These are phyloP conservation scores for Suillus clintonianus DNA, from an alignment of 768 basidiomycete species.

Conservation along the genomic window DNA sequence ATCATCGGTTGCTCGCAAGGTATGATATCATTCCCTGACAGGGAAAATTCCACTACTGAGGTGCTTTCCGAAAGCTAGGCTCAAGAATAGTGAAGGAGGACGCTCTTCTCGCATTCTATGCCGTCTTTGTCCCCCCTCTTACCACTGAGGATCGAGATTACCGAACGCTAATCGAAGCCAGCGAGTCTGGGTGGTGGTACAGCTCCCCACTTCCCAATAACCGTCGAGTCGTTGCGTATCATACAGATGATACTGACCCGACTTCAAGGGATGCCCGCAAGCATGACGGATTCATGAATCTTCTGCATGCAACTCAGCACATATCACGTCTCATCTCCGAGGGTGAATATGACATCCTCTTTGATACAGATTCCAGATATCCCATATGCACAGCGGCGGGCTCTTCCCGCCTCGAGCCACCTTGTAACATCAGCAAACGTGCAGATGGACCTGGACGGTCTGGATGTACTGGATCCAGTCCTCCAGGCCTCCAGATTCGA, in stretches of 20 bases:
- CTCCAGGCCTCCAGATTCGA: too few species aligned
- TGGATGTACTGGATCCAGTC: too few species aligned
- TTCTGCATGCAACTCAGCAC: conserved; percentile 26
- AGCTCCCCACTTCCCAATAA: conserved; percentile 29
- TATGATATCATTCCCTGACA: neutral
- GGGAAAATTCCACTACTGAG: neutral
- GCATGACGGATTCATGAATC: conserved; percentile 29
- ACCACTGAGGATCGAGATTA: conserved; percentile 26
- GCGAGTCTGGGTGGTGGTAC: conserved; percentile 37
- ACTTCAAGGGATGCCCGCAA: conserved; percentile 27
- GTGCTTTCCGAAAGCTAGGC: conserved; percentile 21
- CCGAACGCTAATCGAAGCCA: conserved; percentile 39
- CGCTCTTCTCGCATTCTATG: conserved; percentile 34
- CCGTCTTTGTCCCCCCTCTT: conserved; percentile 21
- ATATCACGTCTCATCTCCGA: conserved; percentile 21
- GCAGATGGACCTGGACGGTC: too few species aligned
- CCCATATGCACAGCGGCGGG: conserved; percentile 32
- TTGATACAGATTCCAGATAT: conserved; percentile 9
- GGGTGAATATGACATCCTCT: conserved; percentile 23
- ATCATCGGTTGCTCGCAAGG: conserved; percentile 32
- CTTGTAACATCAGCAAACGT: too few species aligned
- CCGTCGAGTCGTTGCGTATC: conserved; percentile 34
- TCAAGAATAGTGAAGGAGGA: conserved; percentile 25
- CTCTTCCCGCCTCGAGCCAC: conserved; percentile 27
- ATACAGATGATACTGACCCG: conserved; percentile 27